These are phyloP conservation scores for Saturnispora bothae DNA, from an alignment of 805 yeast species.

Conservation along the genomic window DNA sequence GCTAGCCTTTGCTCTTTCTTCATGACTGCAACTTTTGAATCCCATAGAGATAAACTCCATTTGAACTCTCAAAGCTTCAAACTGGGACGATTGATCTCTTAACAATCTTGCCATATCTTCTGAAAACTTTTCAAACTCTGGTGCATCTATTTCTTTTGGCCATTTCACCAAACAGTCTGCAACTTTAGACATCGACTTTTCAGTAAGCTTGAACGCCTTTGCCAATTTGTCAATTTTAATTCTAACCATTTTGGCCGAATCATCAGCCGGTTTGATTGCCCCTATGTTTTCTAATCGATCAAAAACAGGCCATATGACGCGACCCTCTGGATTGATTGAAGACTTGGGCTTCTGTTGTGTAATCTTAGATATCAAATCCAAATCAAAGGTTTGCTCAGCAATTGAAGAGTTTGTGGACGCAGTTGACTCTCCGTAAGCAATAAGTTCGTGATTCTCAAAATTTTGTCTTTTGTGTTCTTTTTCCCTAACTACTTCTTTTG, in stretches of 20 bases:
- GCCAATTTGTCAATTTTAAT: constrained; percentile 7
- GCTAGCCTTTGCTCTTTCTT: constrained; percentile 5
- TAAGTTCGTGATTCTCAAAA: background rate
- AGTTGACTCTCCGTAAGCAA: background rate
- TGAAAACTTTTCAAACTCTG: constrained; percentile 8
- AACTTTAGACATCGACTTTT: constrained; percentile 1
- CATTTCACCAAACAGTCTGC: constrained; percentile 6
- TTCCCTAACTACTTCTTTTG: too few relatives aligned
- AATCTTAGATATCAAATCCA: constrained; percentile 5
- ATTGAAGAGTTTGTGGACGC: background rate
- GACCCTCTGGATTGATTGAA: constrained; percentile 6
- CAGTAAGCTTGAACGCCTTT: constrained; percentile 4
- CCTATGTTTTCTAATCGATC: constrained; percentile 12
- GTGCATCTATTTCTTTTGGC: constrained; percentile 9
- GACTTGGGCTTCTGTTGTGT: constrained; percentile 7
- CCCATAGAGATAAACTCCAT: constrained; percentile 7
- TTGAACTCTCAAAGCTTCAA: constrained; percentile 6
- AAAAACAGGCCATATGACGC: constrained; percentile 3
- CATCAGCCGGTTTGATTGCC: constrained; percentile 8
- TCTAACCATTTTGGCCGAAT: constrained; percentile 8
- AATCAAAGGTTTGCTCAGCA: constrained; percentile 7
- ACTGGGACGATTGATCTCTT: constrained; percentile 4
- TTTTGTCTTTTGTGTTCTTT: too few relatives aligned
- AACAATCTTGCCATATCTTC: constrained; percentile 7
- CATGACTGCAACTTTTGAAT: constrained; percentile 7